phyloP scores from a whole-genome alignment of 306 rosid genomes.

The peach (Prunus persica) region Prunus_persica_NCBIv2 NC_034016.1:19483001-19483500 shows the following conservation, averaged over 20 bases:
- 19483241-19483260: not conserved
- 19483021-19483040: too few relatives aligned
- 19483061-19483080: too few relatives aligned
- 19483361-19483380: not conserved
- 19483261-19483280: not conserved
- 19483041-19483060: too few relatives aligned
- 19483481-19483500: too few relatives aligned
- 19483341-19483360: not conserved
- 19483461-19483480: not conserved
- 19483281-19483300: constrained; percentile 3
- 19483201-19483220: not conserved
- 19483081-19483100: too few relatives aligned
- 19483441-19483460: not conserved
- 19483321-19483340: not conserved
- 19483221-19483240: not conserved
- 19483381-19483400: not conserved
- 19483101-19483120: not conserved
- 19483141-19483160: not conserved
- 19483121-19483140: not conserved
- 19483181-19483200: not conserved
- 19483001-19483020: too few relatives aligned
- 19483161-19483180: too few relatives aligned
- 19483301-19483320: not conserved
- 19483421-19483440: not conserved
- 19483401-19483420: not conserved